Evolutionary conservation across 176 grass and related monocot genomes (phyloP).

Genomic region (Thalia dealbata): DNA sequence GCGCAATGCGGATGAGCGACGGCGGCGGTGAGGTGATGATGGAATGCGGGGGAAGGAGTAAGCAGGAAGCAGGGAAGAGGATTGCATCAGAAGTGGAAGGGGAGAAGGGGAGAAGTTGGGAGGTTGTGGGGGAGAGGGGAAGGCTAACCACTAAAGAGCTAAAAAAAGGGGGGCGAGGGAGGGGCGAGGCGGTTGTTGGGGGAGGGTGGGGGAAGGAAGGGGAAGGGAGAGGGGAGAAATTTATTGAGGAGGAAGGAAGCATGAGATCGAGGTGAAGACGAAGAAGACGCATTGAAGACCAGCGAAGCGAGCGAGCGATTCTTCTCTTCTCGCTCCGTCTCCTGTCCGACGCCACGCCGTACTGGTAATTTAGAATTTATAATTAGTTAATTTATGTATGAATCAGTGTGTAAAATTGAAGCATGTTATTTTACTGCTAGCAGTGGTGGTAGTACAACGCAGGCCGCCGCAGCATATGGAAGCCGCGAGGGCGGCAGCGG

Average conservation of each 20-base stretch:
- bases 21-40: background rate
- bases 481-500: too few species aligned
- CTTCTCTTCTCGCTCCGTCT: too few species aligned
- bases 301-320: too few species aligned
- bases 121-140: conserved; percentile 1
- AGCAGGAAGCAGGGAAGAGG: background rate
- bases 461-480: too few species aligned
- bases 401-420: too few species aligned
- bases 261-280: background rate
- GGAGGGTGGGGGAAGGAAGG: background rate
- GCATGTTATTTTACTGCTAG: too few species aligned
- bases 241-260: background rate
- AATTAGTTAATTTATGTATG: too few species aligned
- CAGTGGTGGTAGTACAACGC: too few species aligned
- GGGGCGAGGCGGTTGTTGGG: background rate
- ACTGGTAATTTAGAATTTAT: too few species aligned
- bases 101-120: background rate
- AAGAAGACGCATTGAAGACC: too few species aligned
- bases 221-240: background rate
- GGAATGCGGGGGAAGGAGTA: background rate
- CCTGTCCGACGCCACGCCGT: too few species aligned
- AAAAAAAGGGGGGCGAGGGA: background rate
- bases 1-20: background rate
- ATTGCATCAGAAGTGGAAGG: background rate
- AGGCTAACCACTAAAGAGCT: background rate